A percentile compares a stretch with the other conserved stretches of the same genome.
These are phyloP conservation scores for Cladosporium oxysporum DNA, from an alignment of 2,329 filamentous ascomycete genomes.

Conservation along the genomic window DNA sequence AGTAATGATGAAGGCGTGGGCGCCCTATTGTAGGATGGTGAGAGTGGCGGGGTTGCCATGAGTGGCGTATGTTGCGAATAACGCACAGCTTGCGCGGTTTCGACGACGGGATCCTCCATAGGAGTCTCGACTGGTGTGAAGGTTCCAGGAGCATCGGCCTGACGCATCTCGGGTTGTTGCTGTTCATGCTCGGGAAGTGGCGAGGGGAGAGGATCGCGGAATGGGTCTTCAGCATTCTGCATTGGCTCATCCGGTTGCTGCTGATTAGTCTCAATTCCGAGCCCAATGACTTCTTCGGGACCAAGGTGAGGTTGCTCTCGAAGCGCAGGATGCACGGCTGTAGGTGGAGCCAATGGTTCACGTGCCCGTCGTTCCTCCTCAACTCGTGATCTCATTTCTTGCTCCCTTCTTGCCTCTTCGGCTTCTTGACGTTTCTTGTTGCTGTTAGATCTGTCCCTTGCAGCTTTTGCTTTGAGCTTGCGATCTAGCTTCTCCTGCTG, in stretches of 20 bases:
- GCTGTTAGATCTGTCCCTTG: constrained; percentile 53
- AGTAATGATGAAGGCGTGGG: constrained; percentile 15
- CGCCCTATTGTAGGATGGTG: constrained; percentile 28
- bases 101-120: constrained; percentile 50
- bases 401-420: constrained; percentile 49
- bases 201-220: constrained; percentile 28
- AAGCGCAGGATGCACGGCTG: constrained; percentile 39
- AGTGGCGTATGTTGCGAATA: constrained; percentile 16
- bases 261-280: constrained; percentile 33
- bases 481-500: constrained; percentile 69
- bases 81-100: constrained; percentile 45
- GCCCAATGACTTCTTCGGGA: constrained; percentile 29
- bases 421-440: constrained; percentile 49
- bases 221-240: constrained; percentile 28
- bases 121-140: constrained; percentile 44
- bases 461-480: constrained; percentile 65
- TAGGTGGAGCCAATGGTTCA: constrained; percentile 30
- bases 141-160: constrained; percentile 24
- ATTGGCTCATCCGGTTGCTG: not conserved
- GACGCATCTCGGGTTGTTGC: constrained; percentile 13
- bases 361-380: constrained; percentile 32
- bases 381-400: constrained; percentile 25
- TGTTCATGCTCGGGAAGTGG: constrained; percentile 24
- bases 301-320: constrained; percentile 26
- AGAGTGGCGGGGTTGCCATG: constrained; percentile 40